A percentile compares a stretch with the other conserved stretches of the same genome.
Conservation (phyloP, 768 basidiomycete genomes). For the Floccularia luteovirens region DNA sequence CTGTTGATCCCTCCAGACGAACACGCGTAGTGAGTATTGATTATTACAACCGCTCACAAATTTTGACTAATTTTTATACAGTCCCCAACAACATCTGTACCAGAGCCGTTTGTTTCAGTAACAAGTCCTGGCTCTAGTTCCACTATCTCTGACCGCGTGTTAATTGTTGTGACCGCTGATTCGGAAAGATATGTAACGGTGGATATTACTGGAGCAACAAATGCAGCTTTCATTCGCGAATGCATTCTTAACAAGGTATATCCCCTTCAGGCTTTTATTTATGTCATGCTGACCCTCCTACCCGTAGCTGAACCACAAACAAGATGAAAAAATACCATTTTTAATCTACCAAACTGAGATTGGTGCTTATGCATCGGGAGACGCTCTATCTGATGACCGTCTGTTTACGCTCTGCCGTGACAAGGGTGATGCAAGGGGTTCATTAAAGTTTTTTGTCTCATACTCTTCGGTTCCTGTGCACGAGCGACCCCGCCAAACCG, state of each 20-base stretch:
- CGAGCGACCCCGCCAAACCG: slow-evolving; percentile 32
- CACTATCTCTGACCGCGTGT: slow-evolving; percentile 27
- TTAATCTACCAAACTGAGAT: slow-evolving; percentile 87
- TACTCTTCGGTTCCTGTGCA: slow-evolving; percentile 55
- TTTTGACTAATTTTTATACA: slow-evolving; percentile 15
- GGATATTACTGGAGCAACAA: slow-evolving; percentile 59
- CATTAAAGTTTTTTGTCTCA: slow-evolving; percentile 79
- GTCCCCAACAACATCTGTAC: slow-evolving; percentile 32
- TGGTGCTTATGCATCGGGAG: slow-evolving; percentile 67
- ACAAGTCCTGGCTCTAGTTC: slow-evolving; percentile 18
- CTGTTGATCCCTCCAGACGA: too few relatives aligned
- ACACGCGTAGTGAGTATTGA: too few relatives aligned
- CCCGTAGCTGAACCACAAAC: slow-evolving; percentile 65
- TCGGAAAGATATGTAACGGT: slow-evolving; percentile 71
- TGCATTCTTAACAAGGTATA: slow-evolving; percentile 72
- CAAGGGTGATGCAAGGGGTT: slow-evolving; percentile 69
- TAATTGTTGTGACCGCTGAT: slow-evolving; percentile 69
- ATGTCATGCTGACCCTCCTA: not conserved
- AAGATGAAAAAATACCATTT: slow-evolving; percentile 66
- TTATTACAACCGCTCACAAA: too few relatives aligned
- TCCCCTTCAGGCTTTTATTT: slow-evolving; percentile 3
- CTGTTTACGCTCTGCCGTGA: slow-evolving; percentile 67
- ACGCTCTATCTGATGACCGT: slow-evolving; percentile 62
- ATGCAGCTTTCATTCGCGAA: slow-evolving; percentile 67
- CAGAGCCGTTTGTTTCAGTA: slow-evolving; percentile 22